A percentile compares a stretch with the other conserved stretches of the same genome.
Conservation (phyloP, 106 monocot genomes). For the Cymbidium sinense region DNA sequence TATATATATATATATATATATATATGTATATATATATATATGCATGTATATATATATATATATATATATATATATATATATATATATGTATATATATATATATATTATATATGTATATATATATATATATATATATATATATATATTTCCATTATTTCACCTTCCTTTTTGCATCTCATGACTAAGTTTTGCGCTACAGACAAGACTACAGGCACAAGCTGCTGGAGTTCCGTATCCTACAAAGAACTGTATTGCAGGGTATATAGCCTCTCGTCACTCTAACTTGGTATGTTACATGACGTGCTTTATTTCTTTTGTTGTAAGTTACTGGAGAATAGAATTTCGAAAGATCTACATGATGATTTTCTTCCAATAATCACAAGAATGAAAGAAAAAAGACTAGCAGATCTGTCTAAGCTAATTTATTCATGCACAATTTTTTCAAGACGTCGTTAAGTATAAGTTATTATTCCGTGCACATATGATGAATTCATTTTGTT, state of each 20-base stretch:
- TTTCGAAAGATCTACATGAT: not conserved
- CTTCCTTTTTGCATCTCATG: not conserved
- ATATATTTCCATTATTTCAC: no score
- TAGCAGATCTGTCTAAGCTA: not conserved
- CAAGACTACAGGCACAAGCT: slow-evolving; percentile 91
- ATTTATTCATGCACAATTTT: not conserved
- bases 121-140: not conserved
- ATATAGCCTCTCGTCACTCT: slow-evolving; percentile 6
- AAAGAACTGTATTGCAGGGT: slow-evolving; percentile 13
- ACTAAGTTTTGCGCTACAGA: slow-evolving; percentile 31
- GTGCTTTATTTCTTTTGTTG: not conserved
- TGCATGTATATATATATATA: not conserved
- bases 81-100: not conserved
- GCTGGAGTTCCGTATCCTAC: slow-evolving; percentile 59
- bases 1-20: not conserved
- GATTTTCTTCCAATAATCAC: not conserved
- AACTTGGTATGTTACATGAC: slow-evolving; percentile 5
- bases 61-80: not conserved
- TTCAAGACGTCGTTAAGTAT: not conserved
- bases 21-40: not conserved
- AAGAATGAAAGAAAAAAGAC: not conserved
- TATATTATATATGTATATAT: no score
- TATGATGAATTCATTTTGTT: not conserved
- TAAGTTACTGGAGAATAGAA: not conserved
- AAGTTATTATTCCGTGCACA: not conserved